A percentile compares a stretch with the other conserved stretches of the same genome.
phyloP scores from a whole-genome alignment of 768 basidiomycete species.

The Auriscalpium microsporum region DNA sequence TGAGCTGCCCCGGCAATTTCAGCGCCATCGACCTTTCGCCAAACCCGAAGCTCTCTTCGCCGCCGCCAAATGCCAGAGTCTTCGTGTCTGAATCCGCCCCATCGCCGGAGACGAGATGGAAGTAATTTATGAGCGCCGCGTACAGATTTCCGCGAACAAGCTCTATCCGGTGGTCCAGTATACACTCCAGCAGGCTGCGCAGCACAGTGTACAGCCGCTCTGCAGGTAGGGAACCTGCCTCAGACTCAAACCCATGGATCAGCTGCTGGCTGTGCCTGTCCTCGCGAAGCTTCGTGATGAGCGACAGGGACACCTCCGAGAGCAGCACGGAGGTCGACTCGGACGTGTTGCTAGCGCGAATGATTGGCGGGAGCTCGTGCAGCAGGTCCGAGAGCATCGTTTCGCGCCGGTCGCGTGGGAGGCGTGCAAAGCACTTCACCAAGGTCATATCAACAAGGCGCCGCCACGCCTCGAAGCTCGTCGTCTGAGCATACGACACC shows the following conservation, averaged over 20 bases:
- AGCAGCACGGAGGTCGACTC: constrained; percentile 74
- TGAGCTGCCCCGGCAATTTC: constrained; percentile 23
- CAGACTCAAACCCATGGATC: constrained; percentile 56
- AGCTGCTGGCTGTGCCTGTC: constrained; percentile 65
- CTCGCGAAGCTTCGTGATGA: constrained; percentile 84
- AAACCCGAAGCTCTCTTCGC: constrained; percentile 14
- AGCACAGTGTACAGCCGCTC: constrained; percentile 74
- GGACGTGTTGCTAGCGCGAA: constrained; percentile 56
- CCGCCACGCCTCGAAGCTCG: constrained; percentile 79
- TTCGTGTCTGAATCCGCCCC: neutral
- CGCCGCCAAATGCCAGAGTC: neutral
- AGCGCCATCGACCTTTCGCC: neutral
- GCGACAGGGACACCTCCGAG: constrained; percentile 72
- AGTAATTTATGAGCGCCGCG: constrained; percentile 80
- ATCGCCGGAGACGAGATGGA: constrained; percentile 53
- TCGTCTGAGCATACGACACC: constrained; percentile 59
- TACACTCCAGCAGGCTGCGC: constrained; percentile 63
- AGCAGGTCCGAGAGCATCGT: constrained; percentile 87
- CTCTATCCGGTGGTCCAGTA: constrained; percentile 71
- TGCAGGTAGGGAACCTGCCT: constrained; percentile 63
- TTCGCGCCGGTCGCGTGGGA: constrained; percentile 78
- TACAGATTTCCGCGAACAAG: constrained; percentile 93
- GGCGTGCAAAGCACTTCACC: constrained; percentile 75
- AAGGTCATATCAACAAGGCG: constrained; percentile 77
- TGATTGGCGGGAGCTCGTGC: constrained; percentile 64